Evolutionary conservation across 139 green algal genomes (phyloP).

Genomic region (Tetraselmis chui): DNA sequence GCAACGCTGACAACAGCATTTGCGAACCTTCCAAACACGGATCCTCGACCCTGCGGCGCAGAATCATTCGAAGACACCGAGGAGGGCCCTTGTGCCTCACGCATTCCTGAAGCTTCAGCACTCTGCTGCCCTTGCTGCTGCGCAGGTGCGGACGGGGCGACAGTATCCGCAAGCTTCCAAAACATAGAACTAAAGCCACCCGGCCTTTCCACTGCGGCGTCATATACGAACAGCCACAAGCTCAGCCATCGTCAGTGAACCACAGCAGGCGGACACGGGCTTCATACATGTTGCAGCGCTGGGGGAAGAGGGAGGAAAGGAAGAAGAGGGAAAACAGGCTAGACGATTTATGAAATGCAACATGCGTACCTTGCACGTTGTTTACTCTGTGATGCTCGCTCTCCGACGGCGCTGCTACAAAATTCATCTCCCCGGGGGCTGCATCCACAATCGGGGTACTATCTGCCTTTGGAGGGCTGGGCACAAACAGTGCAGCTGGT

Average conservation of each 20-base stretch:
- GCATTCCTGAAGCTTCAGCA: not conserved
- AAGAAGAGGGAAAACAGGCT: not conserved
- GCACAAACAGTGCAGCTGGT: not conserved
- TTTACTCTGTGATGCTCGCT: not conserved
- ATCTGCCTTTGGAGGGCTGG: not conserved
- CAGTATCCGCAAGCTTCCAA: not conserved
- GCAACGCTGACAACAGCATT: not conserved
- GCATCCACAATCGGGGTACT: too few relatives aligned
- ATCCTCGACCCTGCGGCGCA: not conserved
- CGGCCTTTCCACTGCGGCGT: not conserved
- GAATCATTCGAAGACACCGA: not conserved
- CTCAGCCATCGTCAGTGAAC: not conserved
- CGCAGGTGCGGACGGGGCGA: not conserved
- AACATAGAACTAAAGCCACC: not conserved
- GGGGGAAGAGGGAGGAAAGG: too few relatives aligned
- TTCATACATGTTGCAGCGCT: not conserved
- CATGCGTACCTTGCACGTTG: not conserved
- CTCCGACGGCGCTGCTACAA: not conserved
- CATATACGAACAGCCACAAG: not conserved
- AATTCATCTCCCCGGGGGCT: not conserved
- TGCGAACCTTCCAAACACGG: not conserved
- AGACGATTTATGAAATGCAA: not conserved
- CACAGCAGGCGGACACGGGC: not conserved
- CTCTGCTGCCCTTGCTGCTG: not conserved
- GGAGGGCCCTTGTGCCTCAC: too few relatives aligned